Evolutionary conservation across 1,139 yeast genomes (phyloP).

Genomic region (Candida glucosophila): DNA sequence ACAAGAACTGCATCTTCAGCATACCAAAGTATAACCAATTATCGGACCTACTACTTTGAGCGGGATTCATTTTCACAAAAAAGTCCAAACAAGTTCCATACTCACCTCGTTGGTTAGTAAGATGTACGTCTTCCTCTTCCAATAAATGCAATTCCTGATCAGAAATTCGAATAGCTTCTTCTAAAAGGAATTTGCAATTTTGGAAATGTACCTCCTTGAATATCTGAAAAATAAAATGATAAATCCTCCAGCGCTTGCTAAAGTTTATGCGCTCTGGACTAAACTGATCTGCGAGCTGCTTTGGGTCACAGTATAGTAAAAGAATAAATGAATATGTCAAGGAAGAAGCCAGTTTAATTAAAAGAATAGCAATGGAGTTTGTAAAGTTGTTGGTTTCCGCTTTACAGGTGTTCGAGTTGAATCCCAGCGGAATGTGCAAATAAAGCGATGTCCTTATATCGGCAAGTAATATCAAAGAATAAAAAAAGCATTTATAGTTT

Average conservation of each 20-base stretch:
- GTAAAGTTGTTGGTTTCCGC: slow-evolving; percentile 6
- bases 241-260: slow-evolving; percentile 9
- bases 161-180: slow-evolving; percentile 8
- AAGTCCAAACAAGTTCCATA: too few species aligned
- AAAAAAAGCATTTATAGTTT: slow-evolving; percentile 11
- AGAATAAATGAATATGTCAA: slow-evolving; percentile 8
- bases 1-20: too few species aligned
- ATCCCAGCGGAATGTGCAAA: slow-evolving; percentile 16
- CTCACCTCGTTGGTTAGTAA: slow-evolving; percentile 2
- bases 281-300: slow-evolving; percentile 3
- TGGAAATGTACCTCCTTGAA: slow-evolving; percentile 12
- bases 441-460: slow-evolving; percentile 14
- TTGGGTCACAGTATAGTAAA: slow-evolving; percentile 3
- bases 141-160: slow-evolving; percentile 8
- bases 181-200: slow-evolving; percentile 8
- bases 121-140: slow-evolving; percentile 1
- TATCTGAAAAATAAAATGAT: slow-evolving; percentile 11
- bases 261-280: slow-evolving; percentile 6
- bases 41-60: too few species aligned
- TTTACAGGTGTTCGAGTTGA: slow-evolving; percentile 14
- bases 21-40: too few species aligned
- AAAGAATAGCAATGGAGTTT: slow-evolving; percentile 15
- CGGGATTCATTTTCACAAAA: too few species aligned
- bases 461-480: slow-evolving; percentile 16
- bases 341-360: slow-evolving; percentile 12